Evolutionary conservation across 2,329 filamentous ascomycete species (phyloP).

Genomic region (Sporothrix sp.): DNA sequence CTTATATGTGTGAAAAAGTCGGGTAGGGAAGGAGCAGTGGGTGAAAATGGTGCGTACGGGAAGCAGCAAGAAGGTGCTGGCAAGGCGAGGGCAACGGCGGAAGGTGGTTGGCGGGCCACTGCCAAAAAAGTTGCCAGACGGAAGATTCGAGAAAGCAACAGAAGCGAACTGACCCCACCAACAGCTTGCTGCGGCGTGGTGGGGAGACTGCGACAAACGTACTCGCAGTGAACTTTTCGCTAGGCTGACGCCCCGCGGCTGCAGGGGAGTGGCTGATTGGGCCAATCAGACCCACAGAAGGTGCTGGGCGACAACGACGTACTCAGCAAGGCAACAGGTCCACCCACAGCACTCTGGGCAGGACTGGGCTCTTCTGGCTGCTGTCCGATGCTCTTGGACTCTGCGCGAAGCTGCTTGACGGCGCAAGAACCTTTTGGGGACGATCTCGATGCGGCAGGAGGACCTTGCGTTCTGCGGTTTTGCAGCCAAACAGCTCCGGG

Average conservation of each 20-base stretch:
- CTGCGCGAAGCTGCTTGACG: no score
- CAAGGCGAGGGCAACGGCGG: neutral
- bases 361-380: conserved; percentile 4
- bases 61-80: conserved; percentile 6
- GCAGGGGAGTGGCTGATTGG: conserved; percentile 5
- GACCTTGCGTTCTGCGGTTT: no score
- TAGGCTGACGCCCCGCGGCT: conserved; percentile 10
- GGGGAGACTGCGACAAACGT: neutral
- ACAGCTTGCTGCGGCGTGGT: conserved; percentile 11
- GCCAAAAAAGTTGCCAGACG: conserved; percentile 8
- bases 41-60: neutral
- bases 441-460: no score
- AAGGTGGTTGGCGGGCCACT: conserved; percentile 17
- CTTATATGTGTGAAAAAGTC: conserved; percentile 13
- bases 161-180: conserved; percentile 16
- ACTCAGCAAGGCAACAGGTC: neutral
- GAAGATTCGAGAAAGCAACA: conserved; percentile 20
- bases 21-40: neutral
- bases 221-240: neutral
- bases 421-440: no score
- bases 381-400: no score
- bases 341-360: neutral
- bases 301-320: neutral
- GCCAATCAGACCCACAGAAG: conserved; percentile 11
- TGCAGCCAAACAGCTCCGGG: no score